Evolutionary conservation across 306 rosid species (phyloP), one percentile per base, ranked within the genome.

Genomic region (Prunus davidiana): DNA sequence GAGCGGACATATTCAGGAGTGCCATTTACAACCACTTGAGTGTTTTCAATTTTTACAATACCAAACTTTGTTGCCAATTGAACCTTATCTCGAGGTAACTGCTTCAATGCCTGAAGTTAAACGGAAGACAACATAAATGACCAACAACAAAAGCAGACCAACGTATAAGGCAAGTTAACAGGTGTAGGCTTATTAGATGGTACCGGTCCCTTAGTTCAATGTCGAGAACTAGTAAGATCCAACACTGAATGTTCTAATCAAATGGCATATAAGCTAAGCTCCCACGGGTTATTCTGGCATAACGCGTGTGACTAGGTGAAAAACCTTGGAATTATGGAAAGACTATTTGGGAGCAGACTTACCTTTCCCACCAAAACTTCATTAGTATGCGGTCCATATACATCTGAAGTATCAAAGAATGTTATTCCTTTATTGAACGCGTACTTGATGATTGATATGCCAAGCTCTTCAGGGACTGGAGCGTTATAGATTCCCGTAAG

Each of bases 31-130:
- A 52, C 14, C 45, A 86, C 75, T 1, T 63, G 64, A 15, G 47
- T 14, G 25, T 50, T 1, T 60, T 71, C 88, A 0, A 84, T 2
- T 67, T 41, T 64, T 0, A 69, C 88, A 12, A 93, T 63, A 30
- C 98, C 96, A 85, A 89, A 93, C 64, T 91, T 91, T 6, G 96
- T 88, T 18, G 98, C 95, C 52, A 93, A 54, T 38, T 91, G 91
- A 79, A 93, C 58, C 56, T 83, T 85, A 38, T 89, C 94, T 75
- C 96, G 66, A n/a, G 94, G 96, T 30, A 93, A 74, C 57, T 80
- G 82, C 78, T 89, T 89, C 46, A 90, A n/a, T 3, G 95, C 96
- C 94, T 89, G 82, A 49, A 65, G 22, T 38, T 7, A 38, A 38
- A 38, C 43, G 1, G 43, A 38, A 38, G 43, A 38, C 43, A 43